A percentile compares a stretch with the other conserved stretches of the same genome.
These are phyloP conservation scores for Nannochloris sp. DNA, from an alignment of 139 green algal genomes.

Conservation along the genomic window DNA sequence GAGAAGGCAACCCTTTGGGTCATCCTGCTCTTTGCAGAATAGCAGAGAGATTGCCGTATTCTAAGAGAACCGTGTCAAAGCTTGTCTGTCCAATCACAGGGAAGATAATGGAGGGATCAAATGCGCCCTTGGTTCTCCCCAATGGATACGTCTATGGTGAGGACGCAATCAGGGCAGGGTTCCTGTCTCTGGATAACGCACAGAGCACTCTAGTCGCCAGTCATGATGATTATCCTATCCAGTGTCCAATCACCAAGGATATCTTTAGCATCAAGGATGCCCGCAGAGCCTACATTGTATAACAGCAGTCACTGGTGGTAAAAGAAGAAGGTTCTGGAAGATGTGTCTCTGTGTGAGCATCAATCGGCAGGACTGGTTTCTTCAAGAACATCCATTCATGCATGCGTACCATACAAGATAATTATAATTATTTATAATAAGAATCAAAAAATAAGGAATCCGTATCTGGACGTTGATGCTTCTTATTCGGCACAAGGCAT, in stretches of 20 bases:
- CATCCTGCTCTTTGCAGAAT: conserved; percentile 61
- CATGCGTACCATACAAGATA: too few species aligned
- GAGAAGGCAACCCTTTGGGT: conserved; percentile 68
- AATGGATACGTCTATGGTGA: conserved; percentile 83
- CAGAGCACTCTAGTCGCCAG: not conserved
- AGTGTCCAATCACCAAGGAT: not conserved
- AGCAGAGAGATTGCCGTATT: conserved; percentile 62
- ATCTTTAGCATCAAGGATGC: not conserved
- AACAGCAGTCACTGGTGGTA: not conserved
- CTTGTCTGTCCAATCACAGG: conserved; percentile 78
- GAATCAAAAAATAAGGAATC: too few species aligned
- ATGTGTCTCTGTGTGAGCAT: too few species aligned
- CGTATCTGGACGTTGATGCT: too few species aligned
- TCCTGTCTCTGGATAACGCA: not conserved
- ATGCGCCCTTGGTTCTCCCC: conserved; percentile 84
- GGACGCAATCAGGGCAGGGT: conserved; percentile 30
- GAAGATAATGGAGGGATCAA: conserved; percentile 83
- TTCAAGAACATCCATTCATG: too few species aligned
- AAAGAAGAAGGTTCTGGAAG: too few species aligned
- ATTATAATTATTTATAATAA: too few species aligned
- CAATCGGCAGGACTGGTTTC: too few species aligned
- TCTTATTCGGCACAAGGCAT: too few species aligned
- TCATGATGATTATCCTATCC: not conserved
- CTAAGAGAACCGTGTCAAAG: conserved; percentile 80
- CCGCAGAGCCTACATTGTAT: not conserved